A percentile compares a stretch with the other conserved stretches of the same genome.
These are phyloP conservation scores for Claviceps spartinae DNA, from an alignment of 2,329 filamentous ascomycete species.

Conservation along the genomic window DNA sequence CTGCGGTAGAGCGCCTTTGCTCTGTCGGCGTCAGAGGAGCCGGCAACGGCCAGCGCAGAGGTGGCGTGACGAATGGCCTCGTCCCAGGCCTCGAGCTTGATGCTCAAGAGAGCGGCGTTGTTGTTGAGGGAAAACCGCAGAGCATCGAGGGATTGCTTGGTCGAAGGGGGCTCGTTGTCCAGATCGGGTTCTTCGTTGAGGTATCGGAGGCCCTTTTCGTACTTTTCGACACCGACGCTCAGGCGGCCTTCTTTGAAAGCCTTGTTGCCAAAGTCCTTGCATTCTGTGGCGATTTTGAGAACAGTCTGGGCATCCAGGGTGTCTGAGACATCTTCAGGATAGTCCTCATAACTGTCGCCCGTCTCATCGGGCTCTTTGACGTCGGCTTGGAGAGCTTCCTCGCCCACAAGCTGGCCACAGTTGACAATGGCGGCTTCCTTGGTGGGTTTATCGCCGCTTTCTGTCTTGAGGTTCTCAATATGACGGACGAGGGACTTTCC, in stretches of 20 bases:
- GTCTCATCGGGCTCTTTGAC: constrained; percentile 62
- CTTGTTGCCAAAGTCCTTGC: constrained; percentile 86
- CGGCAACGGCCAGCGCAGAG: constrained; percentile 55
- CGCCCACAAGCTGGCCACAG: constrained; percentile 72
- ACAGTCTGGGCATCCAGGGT: constrained; percentile 53
- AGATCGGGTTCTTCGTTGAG: constrained; percentile 70
- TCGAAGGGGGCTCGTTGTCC: constrained; percentile 56
- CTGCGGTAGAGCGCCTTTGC: constrained; percentile 84
- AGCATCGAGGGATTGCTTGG: constrained; percentile 51
- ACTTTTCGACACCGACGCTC: constrained; percentile 67
- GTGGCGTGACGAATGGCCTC: constrained; percentile 59
- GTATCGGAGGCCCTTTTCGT: constrained; percentile 85
- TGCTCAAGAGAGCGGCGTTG: constrained; percentile 74
- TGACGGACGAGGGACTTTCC: constrained; percentile 85
- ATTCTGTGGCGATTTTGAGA: constrained; percentile 64
- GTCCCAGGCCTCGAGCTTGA: constrained; percentile 61
- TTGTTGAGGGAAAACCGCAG: constrained; percentile 78
- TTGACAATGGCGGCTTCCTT: constrained; percentile 62
- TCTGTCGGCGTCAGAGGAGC: constrained; percentile 59
- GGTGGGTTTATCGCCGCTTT: constrained; percentile 62
- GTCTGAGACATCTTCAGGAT: constrained; percentile 66
- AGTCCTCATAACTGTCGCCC: constrained; percentile 91
- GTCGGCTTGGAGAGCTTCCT: constrained; percentile 52
- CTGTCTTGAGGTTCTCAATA: constrained; percentile 71
- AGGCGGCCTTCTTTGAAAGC: constrained; percentile 75